A percentile compares a stretch with the other conserved stretches of the same genome.
Conservation (phyloP, 2,329 filamentous ascomycete genomes). For the Curvularia eragrostidis region DNA sequence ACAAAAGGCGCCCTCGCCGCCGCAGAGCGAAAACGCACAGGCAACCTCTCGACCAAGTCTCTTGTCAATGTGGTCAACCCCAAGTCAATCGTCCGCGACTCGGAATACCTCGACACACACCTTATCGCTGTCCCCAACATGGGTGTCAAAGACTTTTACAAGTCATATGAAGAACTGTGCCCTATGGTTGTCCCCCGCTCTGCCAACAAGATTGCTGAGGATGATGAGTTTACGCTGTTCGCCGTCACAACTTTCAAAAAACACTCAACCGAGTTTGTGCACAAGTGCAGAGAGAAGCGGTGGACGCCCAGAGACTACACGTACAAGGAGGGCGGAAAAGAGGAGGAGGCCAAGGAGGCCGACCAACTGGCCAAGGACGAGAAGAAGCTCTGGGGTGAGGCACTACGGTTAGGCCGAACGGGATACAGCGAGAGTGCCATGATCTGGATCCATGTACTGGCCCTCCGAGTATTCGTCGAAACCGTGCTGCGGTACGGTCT, state of each 20-base stretch:
- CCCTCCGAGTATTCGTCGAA: constrained; percentile 93
- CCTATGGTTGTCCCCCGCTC: constrained; percentile 95
- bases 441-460: constrained; percentile 93
- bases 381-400: constrained; percentile 91
- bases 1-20: constrained; percentile 84
- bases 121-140: constrained; percentile 85
- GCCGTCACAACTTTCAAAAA: constrained; percentile 95
- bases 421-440: constrained; percentile 96
- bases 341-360: constrained; percentile 87
- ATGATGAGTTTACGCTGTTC: constrained; percentile 89
- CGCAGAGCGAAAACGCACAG: constrained; percentile 86
- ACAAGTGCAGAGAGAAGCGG: constrained; percentile 89
- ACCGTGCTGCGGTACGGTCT: constrained; percentile 95
- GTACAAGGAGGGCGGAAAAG: constrained; percentile 85
- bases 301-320: constrained; percentile 97
- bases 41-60: constrained; percentile 93
- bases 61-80: constrained; percentile 89
- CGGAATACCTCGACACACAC: constrained; percentile 96
- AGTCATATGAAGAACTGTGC: constrained; percentile 84
- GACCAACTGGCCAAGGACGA: constrained; percentile 83
- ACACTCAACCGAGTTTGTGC: constrained; percentile 81
- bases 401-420: constrained; percentile 83
- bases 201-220: constrained; percentile 77
- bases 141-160: constrained; percentile 84
- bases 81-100: constrained; percentile 75